A percentile compares a stretch with the other conserved stretches of the same genome.
Evolutionary conservation across 2,329 filamentous ascomycete genomes (phyloP).

Genomic region (Myriosclerotinia scirpicola): DNA sequence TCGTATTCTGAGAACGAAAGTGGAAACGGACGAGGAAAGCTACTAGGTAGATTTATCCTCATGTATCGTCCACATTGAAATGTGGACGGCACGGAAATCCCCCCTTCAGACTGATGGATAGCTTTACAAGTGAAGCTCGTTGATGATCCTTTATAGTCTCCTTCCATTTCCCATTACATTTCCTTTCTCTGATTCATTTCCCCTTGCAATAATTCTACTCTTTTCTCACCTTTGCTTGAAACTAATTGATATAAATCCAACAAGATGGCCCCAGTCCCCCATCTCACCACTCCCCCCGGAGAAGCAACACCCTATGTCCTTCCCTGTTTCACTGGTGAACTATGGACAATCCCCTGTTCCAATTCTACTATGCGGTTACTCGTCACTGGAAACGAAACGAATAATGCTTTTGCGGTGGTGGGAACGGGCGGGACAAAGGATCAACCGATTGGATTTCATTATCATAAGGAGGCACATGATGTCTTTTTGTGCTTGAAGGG

Average conservation of each 20-base stretch:
- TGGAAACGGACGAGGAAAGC: neutral
- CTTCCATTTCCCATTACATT: no score
- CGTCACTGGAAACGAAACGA: constrained; percentile 37
- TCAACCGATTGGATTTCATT: constrained; percentile 51
- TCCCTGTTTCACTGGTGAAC: constrained; percentile 33
- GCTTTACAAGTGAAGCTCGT: neutral
- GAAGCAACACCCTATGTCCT: constrained; percentile 28
- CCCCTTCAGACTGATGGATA: neutral
- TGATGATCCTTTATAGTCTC: neutral
- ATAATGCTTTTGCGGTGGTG: constrained; percentile 36
- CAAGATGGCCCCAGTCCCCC: neutral
- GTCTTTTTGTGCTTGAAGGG: constrained; percentile 58
- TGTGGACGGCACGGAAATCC: neutral
- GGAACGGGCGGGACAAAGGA: constrained; percentile 35
- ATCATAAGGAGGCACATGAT: constrained; percentile 56
- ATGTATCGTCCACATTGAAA: neutral
- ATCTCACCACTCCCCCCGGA: constrained; percentile 15
- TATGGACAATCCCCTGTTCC: constrained; percentile 36
- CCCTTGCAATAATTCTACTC: neutral
- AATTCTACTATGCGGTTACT: constrained; percentile 35
- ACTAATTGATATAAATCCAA: neutral
- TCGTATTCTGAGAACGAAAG: neutral
- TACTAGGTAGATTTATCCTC: neutral
- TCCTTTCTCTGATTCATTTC: neutral
- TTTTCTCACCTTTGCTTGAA: no score